Base-by-base conservation (phyloP, 495 filamentous ascomycete genomes). In the Neurospora intermedia region DNA sequence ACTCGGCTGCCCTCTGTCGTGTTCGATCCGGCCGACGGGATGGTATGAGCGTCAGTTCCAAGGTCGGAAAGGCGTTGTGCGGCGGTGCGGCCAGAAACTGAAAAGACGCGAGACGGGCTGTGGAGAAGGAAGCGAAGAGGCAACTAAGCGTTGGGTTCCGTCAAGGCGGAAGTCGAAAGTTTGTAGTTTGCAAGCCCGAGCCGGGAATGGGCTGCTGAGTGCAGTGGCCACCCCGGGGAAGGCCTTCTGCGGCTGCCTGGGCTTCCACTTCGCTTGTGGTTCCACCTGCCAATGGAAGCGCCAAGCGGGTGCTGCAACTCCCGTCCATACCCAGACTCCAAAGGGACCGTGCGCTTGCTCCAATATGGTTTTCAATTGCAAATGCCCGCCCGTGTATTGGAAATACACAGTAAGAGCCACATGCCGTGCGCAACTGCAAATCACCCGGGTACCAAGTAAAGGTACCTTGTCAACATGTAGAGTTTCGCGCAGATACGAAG, bases 1-100 rank as follows among this genome's bases (percentile, higher is more conserved):
- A 70, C 75, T 38, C 41, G 71, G 70, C 70, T 71, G 46, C 54
- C 54, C 54, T 62, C 54, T 15, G 54, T 62, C 15, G 54, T 31
- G 15, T 16, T 31, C 15, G 54, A 35, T 62, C 27, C 54, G 72
- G 62, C 35, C 43, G 70, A 69, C 39, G 69, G 69, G 70, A 69
- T 45, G 69, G 69, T 71, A 42, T 69, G 59, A 39, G 40, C 27
- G 54, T 42, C 39, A 23, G 18, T 46, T 39, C 38, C 31, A 46
- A 71, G 54, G 70, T n/a, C 41, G 62, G 27, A 42, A 27, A 31
- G 71, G n/a, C 48, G 23, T 31, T 71, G 6, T 27, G 38, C 23
- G 15, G 46, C 20, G 46, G 20, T 54, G 46, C 69, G 69, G 46
- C 46, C 62, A 41, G 42, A 43, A 45, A 39, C 45, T 42, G 69